Evolutionary conservation across 1,284 basidiomycete genomes (phyloP).

Genomic region (Ceratobasidium sp.): DNA sequence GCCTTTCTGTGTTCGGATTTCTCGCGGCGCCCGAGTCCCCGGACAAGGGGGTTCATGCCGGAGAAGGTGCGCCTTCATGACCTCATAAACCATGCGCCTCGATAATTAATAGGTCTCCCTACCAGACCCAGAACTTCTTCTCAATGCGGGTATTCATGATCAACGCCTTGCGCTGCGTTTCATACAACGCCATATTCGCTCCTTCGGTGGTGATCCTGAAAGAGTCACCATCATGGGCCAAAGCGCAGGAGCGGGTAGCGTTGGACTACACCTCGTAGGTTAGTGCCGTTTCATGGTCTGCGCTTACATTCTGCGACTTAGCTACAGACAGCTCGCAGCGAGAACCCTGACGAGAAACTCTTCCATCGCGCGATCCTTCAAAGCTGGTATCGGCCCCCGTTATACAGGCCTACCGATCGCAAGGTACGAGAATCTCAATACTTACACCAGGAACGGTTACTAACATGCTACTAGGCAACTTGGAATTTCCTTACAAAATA

Average conservation of each 20-base stretch:
- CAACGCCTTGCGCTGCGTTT: constrained; percentile 54
- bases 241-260: constrained; percentile 41
- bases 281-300: not conserved
- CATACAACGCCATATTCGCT: constrained; percentile 47
- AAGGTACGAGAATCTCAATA: constrained; percentile 14
- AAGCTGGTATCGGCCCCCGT: constrained; percentile 41
- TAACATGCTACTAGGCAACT: constrained; percentile 2
- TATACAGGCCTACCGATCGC: constrained; percentile 30
- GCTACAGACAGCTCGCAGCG: not conserved
- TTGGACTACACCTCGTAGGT: constrained; percentile 39
- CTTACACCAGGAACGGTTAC: not conserved
- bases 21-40: constrained; percentile 49
- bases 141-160: constrained; percentile 67
- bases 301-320: not conserved
- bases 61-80: constrained; percentile 45
- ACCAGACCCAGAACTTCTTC: constrained; percentile 40
- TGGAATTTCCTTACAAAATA: constrained; percentile 28
- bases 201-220: constrained; percentile 48
- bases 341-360: constrained; percentile 28
- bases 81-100: too few species aligned
- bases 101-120: too few species aligned
- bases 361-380: constrained; percentile 42
- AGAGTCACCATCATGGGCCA: constrained; percentile 44
- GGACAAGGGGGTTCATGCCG: constrained; percentile 48
- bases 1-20: constrained; percentile 39